Evolutionary conservation across 129 eudicot genomes (phyloP).

Genomic region (Flaveria ramosissima): DNA sequence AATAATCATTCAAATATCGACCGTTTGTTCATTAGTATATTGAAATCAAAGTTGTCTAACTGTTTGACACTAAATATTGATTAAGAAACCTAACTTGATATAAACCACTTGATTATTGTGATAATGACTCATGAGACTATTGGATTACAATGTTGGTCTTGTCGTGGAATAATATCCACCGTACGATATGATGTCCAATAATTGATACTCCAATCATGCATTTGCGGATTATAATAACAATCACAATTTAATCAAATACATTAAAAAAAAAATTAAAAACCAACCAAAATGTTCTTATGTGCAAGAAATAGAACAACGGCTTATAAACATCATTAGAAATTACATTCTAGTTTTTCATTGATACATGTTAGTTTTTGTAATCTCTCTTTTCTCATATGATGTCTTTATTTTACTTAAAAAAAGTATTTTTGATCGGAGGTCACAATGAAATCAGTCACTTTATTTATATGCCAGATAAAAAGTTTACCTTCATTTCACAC

Average conservation of each 20-base stretch:
- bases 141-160: constrained; percentile 19
- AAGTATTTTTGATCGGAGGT: too few species aligned
- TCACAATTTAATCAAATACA: not conserved
- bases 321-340: too few species aligned
- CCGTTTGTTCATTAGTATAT: not conserved
- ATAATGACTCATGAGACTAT: constrained; percentile 12
- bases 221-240: constrained; percentile 5
- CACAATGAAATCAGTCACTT: too few species aligned
- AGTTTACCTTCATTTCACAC: too few species aligned
- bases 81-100: not conserved
- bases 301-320: not conserved
- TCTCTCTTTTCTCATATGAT: too few species aligned
- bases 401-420: too few species aligned
- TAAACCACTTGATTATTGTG: constrained; percentile 14
- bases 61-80: not conserved
- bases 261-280: not conserved
- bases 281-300: not conserved
- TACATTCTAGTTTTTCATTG: too few species aligned
- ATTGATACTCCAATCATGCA: constrained; percentile 28
- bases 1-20: not conserved
- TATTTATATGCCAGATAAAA: too few species aligned
- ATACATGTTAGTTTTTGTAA: too few species aligned
- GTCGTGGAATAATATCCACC: constrained; percentile 33
- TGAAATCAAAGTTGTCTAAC: not conserved
- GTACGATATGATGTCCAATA: constrained; percentile 34